Base-by-base conservation (phyloP, 768 basidiomycete species). In the Zangia roseola region DNA sequence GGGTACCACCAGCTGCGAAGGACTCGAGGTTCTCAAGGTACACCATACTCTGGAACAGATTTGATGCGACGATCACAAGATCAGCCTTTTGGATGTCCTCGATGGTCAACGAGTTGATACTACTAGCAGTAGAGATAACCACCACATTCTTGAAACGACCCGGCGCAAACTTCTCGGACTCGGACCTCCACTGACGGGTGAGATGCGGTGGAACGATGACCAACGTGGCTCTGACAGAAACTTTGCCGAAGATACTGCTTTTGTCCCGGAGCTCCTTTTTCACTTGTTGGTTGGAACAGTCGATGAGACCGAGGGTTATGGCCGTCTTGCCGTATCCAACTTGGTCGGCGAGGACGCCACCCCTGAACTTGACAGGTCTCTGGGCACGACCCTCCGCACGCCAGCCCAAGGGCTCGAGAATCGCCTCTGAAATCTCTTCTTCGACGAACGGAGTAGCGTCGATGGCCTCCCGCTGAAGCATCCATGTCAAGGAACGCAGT, bases 311-410 rank as follows among this genome's bases (percentile, higher is more conserved):
- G 24, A 97, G 78, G 3, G 91, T 93, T 55, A 97, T 94, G 19
- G 93, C 94, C 0, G 94, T 97, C 72, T 97, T 97, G 16, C 94
- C 94, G 61, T 97, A 97, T 43, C 94, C 94, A 52, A 97, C 94
- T 71, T 94, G 88, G 60, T 97, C 94, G 12, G 94, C 94, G 38
- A 97, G 81, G 40, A 97, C 94, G 10, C 94, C 94, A 16, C 94
- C 94, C 46, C 89, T 79, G 35, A 97, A 71, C 50, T 70, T 77
- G 43, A 91, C 78, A 1, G 86, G 80, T 28, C 93, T 72, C 56
- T 88, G 83, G 4, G 89, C 93, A 35, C 90, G 85, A 34, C 89
- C 94, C 67, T 97, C 93, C n/a, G 91, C 91, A 56, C 92, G 78
- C 94, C 94, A 97, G 7, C 91, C 90, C 12, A 97, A 72, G 43